Percentiles rank a stretch among this genome's conserved stretches.
phyloP scores from a whole-genome alignment of 2,329 filamentous ascomycete genomes.

The Chaetomiaceae sp. region DNA sequence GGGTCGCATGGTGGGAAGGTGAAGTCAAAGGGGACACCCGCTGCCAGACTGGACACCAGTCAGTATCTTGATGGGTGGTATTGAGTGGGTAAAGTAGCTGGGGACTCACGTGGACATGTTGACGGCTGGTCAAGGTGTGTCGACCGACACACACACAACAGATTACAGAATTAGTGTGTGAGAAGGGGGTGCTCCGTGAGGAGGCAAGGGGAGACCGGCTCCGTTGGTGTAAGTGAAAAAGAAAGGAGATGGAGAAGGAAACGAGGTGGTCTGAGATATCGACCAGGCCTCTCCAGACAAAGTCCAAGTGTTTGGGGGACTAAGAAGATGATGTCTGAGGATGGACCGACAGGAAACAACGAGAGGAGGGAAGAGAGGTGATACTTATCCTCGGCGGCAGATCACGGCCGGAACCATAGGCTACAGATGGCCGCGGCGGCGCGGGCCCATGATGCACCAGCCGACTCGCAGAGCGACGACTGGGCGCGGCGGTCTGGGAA shows the following conservation, averaged over 20 bases:
- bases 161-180: slow-evolving; percentile 27
- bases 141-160: slow-evolving; percentile 25
- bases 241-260: slow-evolving; percentile 20
- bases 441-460: slow-evolving; percentile 26
- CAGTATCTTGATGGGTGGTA: slow-evolving; percentile 14
- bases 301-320: slow-evolving; percentile 18
- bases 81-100: background rate
- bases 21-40: slow-evolving; percentile 59
- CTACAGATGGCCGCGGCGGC: slow-evolving; percentile 23
- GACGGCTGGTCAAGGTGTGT: slow-evolving; percentile 23
- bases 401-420: slow-evolving; percentile 25
- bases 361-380: slow-evolving; percentile 23
- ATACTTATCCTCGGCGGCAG: slow-evolving; percentile 31
- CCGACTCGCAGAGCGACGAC: slow-evolving; percentile 20
- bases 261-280: slow-evolving; percentile 14
- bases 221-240: slow-evolving; percentile 22
- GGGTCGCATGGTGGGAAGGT: slow-evolving; percentile 52
- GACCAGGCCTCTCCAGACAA: slow-evolving; percentile 28
- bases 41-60: slow-evolving; percentile 50
- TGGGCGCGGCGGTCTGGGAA: slow-evolving; percentile 19
- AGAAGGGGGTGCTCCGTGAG: slow-evolving; percentile 11
- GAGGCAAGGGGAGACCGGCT: slow-evolving; percentile 28
- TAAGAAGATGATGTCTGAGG: slow-evolving; percentile 27
- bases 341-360: slow-evolving; percentile 27
- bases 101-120: slow-evolving; percentile 43